phyloP scores from a whole-genome alignment of 129 eudicot species.

The Helianthus annuus region HanXRQr2.0-SUNRISE NC_035434.2:49058857-49059356 shows the following conservation, averaged over 20 bases:
- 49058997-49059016: neutral
- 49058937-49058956: too few relatives aligned
- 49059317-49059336: conserved; percentile 8
- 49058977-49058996: neutral
- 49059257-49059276: conserved; percentile 21
- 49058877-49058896: too few relatives aligned
- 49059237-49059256: conserved; percentile 34
- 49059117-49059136: conserved; percentile 17
- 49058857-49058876: too few relatives aligned
- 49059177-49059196: neutral
- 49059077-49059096: conserved; percentile 22
- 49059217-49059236: conserved; percentile 33
- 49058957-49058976: neutral
- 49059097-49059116: conserved; percentile 38
- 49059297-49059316: neutral
- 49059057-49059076: conserved; percentile 24
- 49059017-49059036: conserved; percentile 18
- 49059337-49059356: neutral
- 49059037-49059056: conserved; percentile 7
- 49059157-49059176: conserved; percentile 3
- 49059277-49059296: conserved; percentile 23
- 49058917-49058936: too few relatives aligned
- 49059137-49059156: conserved; percentile 30
- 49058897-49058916: too few relatives aligned
- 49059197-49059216: conserved; percentile 12